phyloP scores from a whole-genome alignment of 371 early-diverging fungal species.

The Thermomucor indicae-seudaticae region DNA sequence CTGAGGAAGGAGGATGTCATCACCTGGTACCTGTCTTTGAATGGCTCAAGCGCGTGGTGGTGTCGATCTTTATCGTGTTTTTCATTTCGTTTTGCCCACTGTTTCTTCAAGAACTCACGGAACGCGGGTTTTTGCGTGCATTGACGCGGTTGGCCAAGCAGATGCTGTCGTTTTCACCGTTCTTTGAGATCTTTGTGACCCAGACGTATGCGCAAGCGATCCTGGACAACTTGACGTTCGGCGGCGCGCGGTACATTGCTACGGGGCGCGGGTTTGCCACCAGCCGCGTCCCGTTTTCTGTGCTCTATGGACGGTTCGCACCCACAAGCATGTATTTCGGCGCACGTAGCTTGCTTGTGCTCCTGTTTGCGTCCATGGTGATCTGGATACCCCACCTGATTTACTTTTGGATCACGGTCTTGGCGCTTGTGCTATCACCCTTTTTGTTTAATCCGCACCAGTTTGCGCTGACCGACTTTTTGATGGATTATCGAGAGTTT shows the following conservation, averaged over 20 bases:
- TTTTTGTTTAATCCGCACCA: conserved; percentile 85
- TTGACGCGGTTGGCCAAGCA: conserved; percentile 76
- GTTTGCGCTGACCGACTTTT: conserved; percentile 67
- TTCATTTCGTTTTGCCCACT: conserved; percentile 82
- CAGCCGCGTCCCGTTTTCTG: conserved; percentile 67
- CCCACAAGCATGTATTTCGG: conserved; percentile 78
- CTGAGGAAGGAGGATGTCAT: conserved; percentile 58
- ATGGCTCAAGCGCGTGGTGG: conserved; percentile 78
- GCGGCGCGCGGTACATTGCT: conserved; percentile 81
- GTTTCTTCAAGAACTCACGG: conserved; percentile 80
- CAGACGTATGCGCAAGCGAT: conserved; percentile 82
- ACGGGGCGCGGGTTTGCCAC: conserved; percentile 91
- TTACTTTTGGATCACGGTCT: conserved; percentile 82
- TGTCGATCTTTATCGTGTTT: conserved; percentile 73
- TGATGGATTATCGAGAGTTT: conserved; percentile 78
- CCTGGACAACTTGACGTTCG: conserved; percentile 74
- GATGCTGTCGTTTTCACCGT: conserved; percentile 75
- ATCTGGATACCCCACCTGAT: conserved; percentile 69
- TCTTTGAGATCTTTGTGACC: conserved; percentile 88
- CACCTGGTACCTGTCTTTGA: conserved; percentile 65
- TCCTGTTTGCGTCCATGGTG: conserved; percentile 66
- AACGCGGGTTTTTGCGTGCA: conserved; percentile 75
- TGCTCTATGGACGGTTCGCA: conserved; percentile 77
- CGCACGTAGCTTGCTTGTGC: conserved; percentile 58
- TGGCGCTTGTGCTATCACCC: conserved; percentile 70